Base-by-base conservation (phyloP, 768 basidiomycete genomes). In the Lactifluus rugatus region DNA sequence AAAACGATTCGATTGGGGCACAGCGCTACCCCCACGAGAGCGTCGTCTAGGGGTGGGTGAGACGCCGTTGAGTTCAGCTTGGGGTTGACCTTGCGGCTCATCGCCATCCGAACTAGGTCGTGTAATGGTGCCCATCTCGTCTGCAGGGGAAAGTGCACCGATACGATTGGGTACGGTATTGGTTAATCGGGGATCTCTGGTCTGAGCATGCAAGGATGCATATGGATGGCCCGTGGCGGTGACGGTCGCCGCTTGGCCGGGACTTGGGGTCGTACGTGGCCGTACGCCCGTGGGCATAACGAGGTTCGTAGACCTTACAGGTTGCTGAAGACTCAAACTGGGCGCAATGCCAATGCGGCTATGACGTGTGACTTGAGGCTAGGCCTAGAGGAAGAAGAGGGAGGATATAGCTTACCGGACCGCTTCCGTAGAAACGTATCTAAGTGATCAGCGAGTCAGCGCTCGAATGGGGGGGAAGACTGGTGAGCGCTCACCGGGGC, bases 361-460 rank as follows among this genome's bases (percentile, higher is more conserved):
- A 62, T 11, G 10, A 16, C 25, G 57, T 5, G n/a, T 39, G 28
- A 49, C 2, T 2, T 26, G 56, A 52, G 39, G 17, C 52, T 46
- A 37, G 16, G 28, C n/a, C 14, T 1, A 1, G 26, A 32, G 32
- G 17, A 31, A 11, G 52, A 3, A 26, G 11, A 1, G 28, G 21
- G 21, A 13, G 26, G 53, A 16, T 16, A 4, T 52, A 3, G 54
- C 62, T 2, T 57, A 73, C 73, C 75, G 79, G 56, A 88, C 76
- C 31, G 88, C 87, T 69, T 89, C 87, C 17, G 78, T 73, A 1
- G 88, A 90, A 8, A 87, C 84, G 45, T 74, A 74, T 66, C 89
- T 89, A 32, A 23, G 60, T 34, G 57, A n/a, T 14, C 58, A n/a
- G 16, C 39, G 13, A 36, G 55, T 62, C 26, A 61, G 49, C n/a